These are phyloP conservation scores for Prototheca wickerhamii DNA, from an alignment of 163 green algal species.

Conservation along the genomic window DNA sequence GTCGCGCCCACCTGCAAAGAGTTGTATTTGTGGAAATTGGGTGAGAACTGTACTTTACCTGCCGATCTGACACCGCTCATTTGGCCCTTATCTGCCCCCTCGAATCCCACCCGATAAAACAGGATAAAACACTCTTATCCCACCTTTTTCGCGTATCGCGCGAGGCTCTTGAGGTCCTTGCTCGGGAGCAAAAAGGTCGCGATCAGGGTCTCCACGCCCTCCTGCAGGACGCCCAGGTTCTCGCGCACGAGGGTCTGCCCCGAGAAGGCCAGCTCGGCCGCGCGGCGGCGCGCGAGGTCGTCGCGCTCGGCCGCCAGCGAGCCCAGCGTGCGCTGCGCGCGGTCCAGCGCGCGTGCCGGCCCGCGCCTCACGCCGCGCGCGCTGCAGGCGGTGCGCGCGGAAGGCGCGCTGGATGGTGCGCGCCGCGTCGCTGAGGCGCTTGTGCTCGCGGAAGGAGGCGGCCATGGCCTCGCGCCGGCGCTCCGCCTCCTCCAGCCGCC, in stretches of 20 bases:
- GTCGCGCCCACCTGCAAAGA: no score
- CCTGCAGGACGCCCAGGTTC: constrained; percentile 28
- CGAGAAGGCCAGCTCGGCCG: constrained; percentile 31
- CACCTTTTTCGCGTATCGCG: neutral
- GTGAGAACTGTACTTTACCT: no score
- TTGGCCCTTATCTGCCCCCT: no score
- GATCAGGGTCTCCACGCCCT: constrained; percentile 35
- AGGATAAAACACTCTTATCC: neutral
- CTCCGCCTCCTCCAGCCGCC: constrained; percentile 5
- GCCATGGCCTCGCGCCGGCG: constrained; percentile 2
- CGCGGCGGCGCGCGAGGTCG: constrained; percentile 16
- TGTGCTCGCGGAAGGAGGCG: constrained; percentile 17
- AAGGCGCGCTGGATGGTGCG: constrained; percentile 35
- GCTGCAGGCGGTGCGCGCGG: constrained; percentile 21
- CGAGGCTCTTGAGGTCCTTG: constrained; percentile 30
- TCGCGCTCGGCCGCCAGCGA: constrained; percentile 29
- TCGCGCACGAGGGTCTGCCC: constrained; percentile 40
- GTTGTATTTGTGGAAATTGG: no score
- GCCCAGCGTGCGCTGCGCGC: constrained; percentile 9
- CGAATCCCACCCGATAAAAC: no score
- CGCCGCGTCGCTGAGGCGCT: constrained; percentile 24
- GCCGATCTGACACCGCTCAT: no score
- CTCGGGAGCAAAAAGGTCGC: constrained; percentile 39
- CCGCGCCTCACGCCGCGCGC: constrained; percentile 10
- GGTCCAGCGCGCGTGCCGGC: constrained; percentile 15